Evolutionary conservation across 495 filamentous ascomycete species (phyloP).

Genomic region (Rhypophila decipiens): DNA sequence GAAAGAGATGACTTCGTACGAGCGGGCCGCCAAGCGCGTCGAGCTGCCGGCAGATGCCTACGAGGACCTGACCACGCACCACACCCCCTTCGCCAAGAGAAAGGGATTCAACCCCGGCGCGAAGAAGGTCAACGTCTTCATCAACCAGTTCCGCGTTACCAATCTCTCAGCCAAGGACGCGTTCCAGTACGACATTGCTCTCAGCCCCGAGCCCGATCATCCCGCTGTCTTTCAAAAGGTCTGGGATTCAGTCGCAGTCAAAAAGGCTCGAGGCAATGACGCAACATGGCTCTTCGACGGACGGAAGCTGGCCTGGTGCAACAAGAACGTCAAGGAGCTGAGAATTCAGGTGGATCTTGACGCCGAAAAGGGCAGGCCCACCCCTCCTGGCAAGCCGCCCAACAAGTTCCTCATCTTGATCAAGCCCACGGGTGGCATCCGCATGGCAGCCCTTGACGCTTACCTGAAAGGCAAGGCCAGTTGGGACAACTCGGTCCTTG

Average conservation of each 20-base stretch:
- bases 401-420: constrained; percentile 56
- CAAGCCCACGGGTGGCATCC: constrained; percentile 51
- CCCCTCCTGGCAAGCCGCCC: constrained; percentile 20
- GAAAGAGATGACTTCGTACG: background rate
- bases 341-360: constrained; percentile 61
- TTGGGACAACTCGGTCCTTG: constrained; percentile 60
- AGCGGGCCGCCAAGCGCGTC: constrained; percentile 29
- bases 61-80: background rate
- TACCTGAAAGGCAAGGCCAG: constrained; percentile 56
- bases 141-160: constrained; percentile 72
- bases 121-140: constrained; percentile 45
- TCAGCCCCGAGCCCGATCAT: constrained; percentile 59
- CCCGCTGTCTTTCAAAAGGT: constrained; percentile 56
- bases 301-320: constrained; percentile 69
- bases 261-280: constrained; percentile 38
- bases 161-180: constrained; percentile 44
- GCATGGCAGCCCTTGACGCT: constrained; percentile 52
- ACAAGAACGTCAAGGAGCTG: constrained; percentile 32
- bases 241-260: constrained; percentile 59
- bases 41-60: constrained; percentile 43
- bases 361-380: constrained; percentile 38
- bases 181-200: constrained; percentile 63
- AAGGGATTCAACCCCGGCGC: constrained; percentile 53
- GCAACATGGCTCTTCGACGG: constrained; percentile 68
- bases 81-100: constrained; percentile 24